phyloP scores from a whole-genome alignment of 345 rosid species.

The Gossypium australe region DNA sequence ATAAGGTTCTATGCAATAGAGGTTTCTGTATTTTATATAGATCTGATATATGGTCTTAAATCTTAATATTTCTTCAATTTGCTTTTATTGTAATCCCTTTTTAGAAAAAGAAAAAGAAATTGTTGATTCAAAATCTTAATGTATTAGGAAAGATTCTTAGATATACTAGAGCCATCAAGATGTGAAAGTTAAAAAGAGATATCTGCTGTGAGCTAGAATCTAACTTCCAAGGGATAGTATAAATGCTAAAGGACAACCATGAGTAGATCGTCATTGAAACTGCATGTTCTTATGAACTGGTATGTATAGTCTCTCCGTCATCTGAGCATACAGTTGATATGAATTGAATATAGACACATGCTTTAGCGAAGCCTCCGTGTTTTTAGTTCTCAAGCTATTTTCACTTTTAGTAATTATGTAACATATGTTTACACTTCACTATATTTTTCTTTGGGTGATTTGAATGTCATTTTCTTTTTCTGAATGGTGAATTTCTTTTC shows the following conservation, averaged over 20 bases:
- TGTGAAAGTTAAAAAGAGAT: neutral
- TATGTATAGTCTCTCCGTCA: neutral
- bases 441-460: neutral
- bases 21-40: neutral
- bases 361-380: neutral
- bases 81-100: neutral
- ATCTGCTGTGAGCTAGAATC: neutral
- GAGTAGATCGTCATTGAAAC: neutral
- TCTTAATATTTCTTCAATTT: neutral
- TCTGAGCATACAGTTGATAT: neutral
- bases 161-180: neutral
- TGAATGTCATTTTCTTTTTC: neutral
- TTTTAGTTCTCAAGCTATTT: neutral
- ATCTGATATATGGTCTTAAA: neutral
- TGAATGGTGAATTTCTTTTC: neutral
- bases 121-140: neutral
- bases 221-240: neutral
- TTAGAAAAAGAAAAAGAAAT: neutral
- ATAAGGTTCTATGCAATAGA: neutral
- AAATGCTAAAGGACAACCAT: neutral
- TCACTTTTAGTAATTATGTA: neutral
- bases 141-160: neutral
- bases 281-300: neutral
- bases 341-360: neutral
- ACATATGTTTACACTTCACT: neutral